A percentile compares a stretch with the other conserved stretches of the same genome.
These are phyloP conservation scores for Neofusicoccum laricinum DNA, from an alignment of 2,329 filamentous ascomycete species.

Conservation along the genomic window DNA sequence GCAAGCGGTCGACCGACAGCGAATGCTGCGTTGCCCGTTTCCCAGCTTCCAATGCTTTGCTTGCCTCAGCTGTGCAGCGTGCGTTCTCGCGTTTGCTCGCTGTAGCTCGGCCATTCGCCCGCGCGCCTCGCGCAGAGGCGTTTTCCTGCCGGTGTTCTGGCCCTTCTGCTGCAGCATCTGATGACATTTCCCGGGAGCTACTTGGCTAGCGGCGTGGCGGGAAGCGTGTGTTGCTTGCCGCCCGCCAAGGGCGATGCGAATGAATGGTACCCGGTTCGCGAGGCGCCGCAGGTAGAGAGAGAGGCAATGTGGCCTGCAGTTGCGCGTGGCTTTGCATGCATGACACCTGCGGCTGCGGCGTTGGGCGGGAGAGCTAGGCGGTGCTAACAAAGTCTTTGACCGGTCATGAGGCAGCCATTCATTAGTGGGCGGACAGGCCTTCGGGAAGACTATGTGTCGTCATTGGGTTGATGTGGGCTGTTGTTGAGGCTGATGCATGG, in stretches of 20 bases:
- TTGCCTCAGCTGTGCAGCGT: too few species aligned
- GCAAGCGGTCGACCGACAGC: too few species aligned
- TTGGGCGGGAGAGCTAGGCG: too few species aligned
- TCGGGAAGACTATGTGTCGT: not conserved
- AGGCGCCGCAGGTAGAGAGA: not conserved
- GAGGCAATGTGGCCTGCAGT: not conserved
- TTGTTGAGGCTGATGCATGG: not conserved
- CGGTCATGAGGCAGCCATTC: conserved; percentile 10
- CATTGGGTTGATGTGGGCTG: not conserved
- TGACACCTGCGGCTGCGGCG: not conserved
- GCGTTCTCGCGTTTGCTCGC: too few species aligned
- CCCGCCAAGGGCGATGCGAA: not conserved
- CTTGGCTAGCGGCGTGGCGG: too few species aligned
- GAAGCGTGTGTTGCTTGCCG: not conserved
- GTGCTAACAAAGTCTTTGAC: not conserved
- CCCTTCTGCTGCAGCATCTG: too few species aligned
- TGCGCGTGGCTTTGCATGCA: not conserved
- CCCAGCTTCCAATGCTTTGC: too few species aligned
- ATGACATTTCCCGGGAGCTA: too few species aligned
- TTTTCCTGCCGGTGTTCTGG: too few species aligned
- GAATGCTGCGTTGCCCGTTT: too few species aligned
- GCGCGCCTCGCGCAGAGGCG: too few species aligned
- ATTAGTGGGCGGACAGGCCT: not conserved
- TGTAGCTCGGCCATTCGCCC: too few species aligned
- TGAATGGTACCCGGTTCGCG: not conserved